Percentiles rank a stretch among this genome's conserved stretches.
phyloP scores from a whole-genome alignment of 768 basidiomycete species.

The Serendipita sp. region DNA sequence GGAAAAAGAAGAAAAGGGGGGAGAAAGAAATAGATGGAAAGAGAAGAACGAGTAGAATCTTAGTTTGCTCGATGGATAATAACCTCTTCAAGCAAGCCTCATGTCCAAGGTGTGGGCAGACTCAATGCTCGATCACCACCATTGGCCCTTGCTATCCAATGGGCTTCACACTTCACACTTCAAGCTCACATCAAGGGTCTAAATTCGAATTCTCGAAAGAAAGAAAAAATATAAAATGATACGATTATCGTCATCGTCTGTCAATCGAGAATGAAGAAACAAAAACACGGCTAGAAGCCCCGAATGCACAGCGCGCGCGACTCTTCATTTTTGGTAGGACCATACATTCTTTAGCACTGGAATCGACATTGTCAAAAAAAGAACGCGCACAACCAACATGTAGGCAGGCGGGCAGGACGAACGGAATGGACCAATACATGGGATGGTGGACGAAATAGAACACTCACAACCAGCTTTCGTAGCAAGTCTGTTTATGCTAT shows the following conservation, averaged over 20 bases:
- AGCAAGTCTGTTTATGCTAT: slow-evolving; percentile 89
- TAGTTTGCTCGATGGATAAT: background rate
- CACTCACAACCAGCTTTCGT: slow-evolving; percentile 87
- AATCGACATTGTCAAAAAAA: slow-evolving; percentile 6
- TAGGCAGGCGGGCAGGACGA: background rate
- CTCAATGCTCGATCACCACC: too few relatives aligned
- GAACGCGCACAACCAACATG: background rate
- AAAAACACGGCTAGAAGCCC: background rate
- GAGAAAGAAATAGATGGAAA: background rate
- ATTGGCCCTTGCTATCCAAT: too few relatives aligned
- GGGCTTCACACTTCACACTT: too few relatives aligned
- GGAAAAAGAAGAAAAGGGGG: background rate
- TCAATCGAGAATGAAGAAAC: too few relatives aligned
- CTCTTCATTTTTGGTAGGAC: slow-evolving; percentile 89
- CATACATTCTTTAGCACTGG: slow-evolving; percentile 92
- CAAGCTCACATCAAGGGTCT: too few relatives aligned
- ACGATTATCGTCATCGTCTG: background rate
- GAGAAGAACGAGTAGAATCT: background rate
- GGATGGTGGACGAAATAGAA: background rate
- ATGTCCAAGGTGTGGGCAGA: background rate
- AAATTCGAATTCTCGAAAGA: too few relatives aligned
- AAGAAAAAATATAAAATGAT: background rate
- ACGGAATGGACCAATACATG: background rate
- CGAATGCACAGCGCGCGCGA: background rate
- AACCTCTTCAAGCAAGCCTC: background rate